Evolutionary conservation across 371 early-diverging fungal species (phyloP).

Genomic region (Mucor piriformis): DNA sequence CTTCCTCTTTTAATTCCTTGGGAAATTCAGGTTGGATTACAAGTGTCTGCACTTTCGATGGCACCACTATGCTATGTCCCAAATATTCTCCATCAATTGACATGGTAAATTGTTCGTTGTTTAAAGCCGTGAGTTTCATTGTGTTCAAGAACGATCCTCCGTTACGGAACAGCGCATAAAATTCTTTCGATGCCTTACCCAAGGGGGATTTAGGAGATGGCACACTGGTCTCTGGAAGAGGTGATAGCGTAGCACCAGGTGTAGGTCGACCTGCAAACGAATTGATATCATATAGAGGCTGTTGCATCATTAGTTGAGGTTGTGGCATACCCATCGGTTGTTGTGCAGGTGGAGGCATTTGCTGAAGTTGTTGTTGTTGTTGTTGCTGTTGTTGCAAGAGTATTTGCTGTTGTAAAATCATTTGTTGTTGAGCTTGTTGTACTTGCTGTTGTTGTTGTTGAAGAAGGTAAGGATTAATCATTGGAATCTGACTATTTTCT

Average conservation of each 20-base stretch:
- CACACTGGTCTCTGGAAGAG: neutral
- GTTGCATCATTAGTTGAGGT: constrained; percentile 7
- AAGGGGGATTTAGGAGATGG: constrained; percentile 6
- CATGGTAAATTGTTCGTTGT: constrained; percentile 13
- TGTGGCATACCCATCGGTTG: neutral
- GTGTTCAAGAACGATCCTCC: neutral
- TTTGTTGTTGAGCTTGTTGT: constrained; percentile 10
- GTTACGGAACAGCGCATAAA: constrained; percentile 17
- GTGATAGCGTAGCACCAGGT: neutral
- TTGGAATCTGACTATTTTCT: constrained; percentile 7
- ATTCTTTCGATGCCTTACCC: constrained; percentile 15
- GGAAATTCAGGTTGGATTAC: constrained; percentile 29
- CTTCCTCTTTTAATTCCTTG: constrained; percentile 23
- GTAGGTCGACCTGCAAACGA: neutral
- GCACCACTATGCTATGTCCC: constrained; percentile 37
- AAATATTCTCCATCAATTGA: constrained; percentile 31
- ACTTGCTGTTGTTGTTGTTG: constrained; percentile 11
- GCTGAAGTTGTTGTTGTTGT: constrained; percentile 7
- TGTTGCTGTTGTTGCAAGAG: constrained; percentile 11
- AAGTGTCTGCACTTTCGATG: constrained; percentile 27
- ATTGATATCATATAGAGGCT: neutral
- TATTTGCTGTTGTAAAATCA: constrained; percentile 4
- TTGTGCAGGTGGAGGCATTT: neutral
- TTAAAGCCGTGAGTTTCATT: constrained; percentile 4
- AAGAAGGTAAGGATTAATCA: neutral